phyloP scores from a whole-genome alignment of 176 grass and related monocot genomes.

The Musa troglodytarum region DNA sequence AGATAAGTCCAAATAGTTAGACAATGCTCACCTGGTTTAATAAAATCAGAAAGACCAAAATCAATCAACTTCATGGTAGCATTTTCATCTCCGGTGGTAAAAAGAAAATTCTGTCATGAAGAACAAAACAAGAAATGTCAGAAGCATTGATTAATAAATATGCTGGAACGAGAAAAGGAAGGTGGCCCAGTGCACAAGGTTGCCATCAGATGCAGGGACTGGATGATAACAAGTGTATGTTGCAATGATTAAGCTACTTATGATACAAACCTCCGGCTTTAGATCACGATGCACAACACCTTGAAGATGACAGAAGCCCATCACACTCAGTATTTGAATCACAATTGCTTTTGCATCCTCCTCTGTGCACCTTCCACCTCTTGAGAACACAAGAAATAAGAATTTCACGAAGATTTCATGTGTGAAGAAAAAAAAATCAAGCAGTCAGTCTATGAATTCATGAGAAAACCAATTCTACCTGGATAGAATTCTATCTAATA shows the following conservation, averaged over 20 bases:
- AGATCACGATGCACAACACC: constrained; percentile 98
- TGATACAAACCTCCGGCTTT: constrained; percentile 76
- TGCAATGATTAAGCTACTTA: constrained; percentile 19
- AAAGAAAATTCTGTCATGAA: constrained; percentile 87
- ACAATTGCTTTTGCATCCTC: constrained; percentile 94
- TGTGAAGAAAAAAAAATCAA: constrained; percentile 14
- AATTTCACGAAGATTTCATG: constrained; percentile 16
- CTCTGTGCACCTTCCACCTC: constrained; percentile 96
- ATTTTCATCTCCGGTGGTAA: constrained; percentile 75
- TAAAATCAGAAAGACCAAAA: constrained; percentile 97
- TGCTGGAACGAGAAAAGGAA: constrained; percentile 13
- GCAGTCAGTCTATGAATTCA: background rate
- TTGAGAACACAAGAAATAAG: constrained; percentile 14
- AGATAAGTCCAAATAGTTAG: background rate
- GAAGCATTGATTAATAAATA: constrained; percentile 10
- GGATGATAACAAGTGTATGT: background rate
- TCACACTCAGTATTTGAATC: constrained; percentile 89
- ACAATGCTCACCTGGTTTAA: constrained; percentile 72
- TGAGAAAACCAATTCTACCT: constrained; percentile 38
- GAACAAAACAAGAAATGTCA: constrained; percentile 30
- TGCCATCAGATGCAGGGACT: too few relatives aligned
- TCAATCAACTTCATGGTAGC: constrained; percentile 99
- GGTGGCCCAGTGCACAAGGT: too few relatives aligned
- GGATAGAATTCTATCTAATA: constrained; percentile 95
- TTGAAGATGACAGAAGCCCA: constrained; percentile 98